Evolutionary conservation across 345 rosid species (phyloP), one percentile per base, ranked within the genome.

Genomic region (Eucalyptus shirleyi): DNA sequence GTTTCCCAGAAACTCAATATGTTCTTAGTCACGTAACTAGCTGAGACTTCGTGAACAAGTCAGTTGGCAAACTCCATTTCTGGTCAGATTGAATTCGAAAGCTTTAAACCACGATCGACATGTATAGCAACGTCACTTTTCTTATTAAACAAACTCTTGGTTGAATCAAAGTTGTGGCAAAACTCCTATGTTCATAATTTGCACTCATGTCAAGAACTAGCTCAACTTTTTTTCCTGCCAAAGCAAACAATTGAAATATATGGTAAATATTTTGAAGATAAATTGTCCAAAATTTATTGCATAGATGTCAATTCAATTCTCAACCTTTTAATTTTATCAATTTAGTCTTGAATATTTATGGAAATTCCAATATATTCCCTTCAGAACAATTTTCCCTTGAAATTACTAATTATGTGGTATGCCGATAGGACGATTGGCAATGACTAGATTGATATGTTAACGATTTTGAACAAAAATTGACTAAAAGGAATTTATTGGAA

Each of bases 361-460:
- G 2, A 18, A 37, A 37, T 37, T 37, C 4, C 6, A 72, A 37
- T 72, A 24, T 21, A 77, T 37, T 69, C 44, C 23, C 3, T 34
- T 12, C 7, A 7, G 45, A 24, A 24, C 2, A 77, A 19, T 37
- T 77, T 23, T 77, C 3, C 8, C 14, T 6, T 3, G 30, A 77
- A 77, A 40, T 77, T 21, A 8, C 3, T 40, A 2, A 77, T 2
- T 2, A 12, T 13, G 9, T 2, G 1, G 5, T 37, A 0, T 21
- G 8, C 2, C 9, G 1, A 7, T 40, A 21, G 1, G 5, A 77
- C 0, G 2, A 4, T 8, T 21, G 5, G 47, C 47, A 4, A 40
- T 77, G 0, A 77, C 1, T 21, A 12, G 8, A 37, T 1, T 1
- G 6, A 19, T 1, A 40, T 6, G 28, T 21, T 0, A 6, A 4